phyloP scores from a whole-genome alignment of 106 monocot genomes.

The Vanilla planifolia region DNA sequence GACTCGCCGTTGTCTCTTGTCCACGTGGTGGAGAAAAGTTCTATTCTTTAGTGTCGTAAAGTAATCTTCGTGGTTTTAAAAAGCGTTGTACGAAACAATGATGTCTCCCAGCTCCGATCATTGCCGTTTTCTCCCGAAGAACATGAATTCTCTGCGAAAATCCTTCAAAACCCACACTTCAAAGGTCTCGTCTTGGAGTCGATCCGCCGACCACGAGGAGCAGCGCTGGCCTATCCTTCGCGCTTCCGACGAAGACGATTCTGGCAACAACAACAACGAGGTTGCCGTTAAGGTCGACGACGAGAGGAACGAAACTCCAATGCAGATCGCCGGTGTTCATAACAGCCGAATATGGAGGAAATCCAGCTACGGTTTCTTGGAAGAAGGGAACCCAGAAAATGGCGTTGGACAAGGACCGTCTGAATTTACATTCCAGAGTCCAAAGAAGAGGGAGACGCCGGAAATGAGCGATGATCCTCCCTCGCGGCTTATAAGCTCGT shows the following conservation, averaged over 20 bases:
- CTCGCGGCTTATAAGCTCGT: conserved; percentile 29
- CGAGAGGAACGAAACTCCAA: neutral
- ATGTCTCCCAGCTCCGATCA: too few relatives aligned
- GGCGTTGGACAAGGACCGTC: neutral
- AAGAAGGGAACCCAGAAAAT: neutral
- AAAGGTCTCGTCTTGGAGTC: conserved; percentile 10
- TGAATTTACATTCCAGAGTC: conserved; percentile 3
- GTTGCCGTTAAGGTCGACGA: conserved; percentile 36
- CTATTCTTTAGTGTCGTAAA: too few relatives aligned
- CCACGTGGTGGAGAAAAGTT: too few relatives aligned
- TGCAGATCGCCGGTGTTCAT: too few relatives aligned
- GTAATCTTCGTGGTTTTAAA: too few relatives aligned
- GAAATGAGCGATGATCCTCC: conserved; percentile 38
- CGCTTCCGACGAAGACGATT: conserved; percentile 1
- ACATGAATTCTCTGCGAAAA: conserved; percentile 33
- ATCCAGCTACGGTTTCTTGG: conserved; percentile 24
- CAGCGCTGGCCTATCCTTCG: conserved; percentile 32
- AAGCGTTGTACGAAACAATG: too few relatives aligned
- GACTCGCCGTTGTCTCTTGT: too few relatives aligned
- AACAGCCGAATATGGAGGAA: conserved; percentile 14
- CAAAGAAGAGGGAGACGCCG: neutral
- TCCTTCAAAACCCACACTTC: conserved; percentile 38
- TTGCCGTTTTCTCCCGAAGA: too few relatives aligned
- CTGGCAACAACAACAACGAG: conserved; percentile 3
- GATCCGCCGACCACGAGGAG: conserved; percentile 20